Evolutionary conservation across 1,139 yeast species (phyloP).

Genomic region (Nakaseomyces nivariensis): DNA sequence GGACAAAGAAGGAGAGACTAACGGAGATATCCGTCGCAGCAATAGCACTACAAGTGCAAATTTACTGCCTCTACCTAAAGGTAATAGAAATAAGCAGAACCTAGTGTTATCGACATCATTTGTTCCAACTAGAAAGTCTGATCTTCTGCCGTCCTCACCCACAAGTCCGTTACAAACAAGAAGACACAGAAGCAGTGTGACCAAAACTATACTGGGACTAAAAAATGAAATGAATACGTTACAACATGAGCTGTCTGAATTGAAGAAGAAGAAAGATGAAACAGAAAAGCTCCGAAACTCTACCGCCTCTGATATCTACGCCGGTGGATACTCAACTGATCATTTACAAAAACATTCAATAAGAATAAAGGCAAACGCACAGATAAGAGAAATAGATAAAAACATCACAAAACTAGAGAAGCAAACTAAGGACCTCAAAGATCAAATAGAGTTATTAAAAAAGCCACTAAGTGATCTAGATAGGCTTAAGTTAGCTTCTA

Average conservation of each 20-base stretch:
- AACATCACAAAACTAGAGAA: slow-evolving; percentile 23
- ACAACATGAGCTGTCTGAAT: slow-evolving; percentile 17
- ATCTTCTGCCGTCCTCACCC: slow-evolving; percentile 19
- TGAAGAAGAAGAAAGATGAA: slow-evolving; percentile 20
- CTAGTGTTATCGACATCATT: slow-evolving; percentile 28
- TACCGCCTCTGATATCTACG: slow-evolving; percentile 25
- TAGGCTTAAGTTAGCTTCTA: background rate
- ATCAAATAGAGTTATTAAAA: slow-evolving; percentile 9
- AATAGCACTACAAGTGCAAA: slow-evolving; percentile 7
- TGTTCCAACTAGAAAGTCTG: slow-evolving; percentile 23
- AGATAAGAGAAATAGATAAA: slow-evolving; percentile 25
- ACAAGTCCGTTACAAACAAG: slow-evolving; percentile 22
- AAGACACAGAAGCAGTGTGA: slow-evolving; percentile 19
- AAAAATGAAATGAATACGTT: slow-evolving; percentile 19
- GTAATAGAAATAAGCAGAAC: slow-evolving; percentile 19
- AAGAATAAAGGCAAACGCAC: slow-evolving; percentile 27
- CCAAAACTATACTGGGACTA: slow-evolving; percentile 15
- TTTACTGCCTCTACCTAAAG: background rate
- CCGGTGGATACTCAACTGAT: slow-evolving; percentile 28
- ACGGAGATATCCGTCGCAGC: background rate
- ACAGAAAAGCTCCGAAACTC: slow-evolving; percentile 21
- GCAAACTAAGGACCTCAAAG: slow-evolving; percentile 17
- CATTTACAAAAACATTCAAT: slow-evolving; percentile 29
- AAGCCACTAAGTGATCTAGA: background rate
- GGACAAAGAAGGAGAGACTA: background rate